These are phyloP conservation scores for Colletotrichum navitas DNA, from an alignment of 2,329 filamentous ascomycete genomes.

Conservation along the genomic window DNA sequence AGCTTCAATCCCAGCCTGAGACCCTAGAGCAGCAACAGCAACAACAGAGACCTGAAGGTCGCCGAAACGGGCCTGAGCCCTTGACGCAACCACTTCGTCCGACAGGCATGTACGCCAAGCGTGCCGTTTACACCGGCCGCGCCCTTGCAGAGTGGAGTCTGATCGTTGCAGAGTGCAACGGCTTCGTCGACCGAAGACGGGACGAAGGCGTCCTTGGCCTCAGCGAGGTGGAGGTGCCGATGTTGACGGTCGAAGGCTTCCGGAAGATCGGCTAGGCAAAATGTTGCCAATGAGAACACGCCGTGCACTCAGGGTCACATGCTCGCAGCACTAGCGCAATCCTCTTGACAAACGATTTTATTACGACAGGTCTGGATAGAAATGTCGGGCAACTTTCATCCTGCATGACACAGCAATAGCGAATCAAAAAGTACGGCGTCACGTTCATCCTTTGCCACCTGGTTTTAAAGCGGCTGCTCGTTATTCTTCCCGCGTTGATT, in stretches of 20 bases:
- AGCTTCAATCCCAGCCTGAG: slow-evolving; percentile 42
- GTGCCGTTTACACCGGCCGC: slow-evolving; percentile 74
- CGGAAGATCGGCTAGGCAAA: slow-evolving; percentile 45
- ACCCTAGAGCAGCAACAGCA: slow-evolving; percentile 19
- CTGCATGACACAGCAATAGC: slow-evolving; percentile 13
- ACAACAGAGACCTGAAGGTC: slow-evolving; percentile 44
- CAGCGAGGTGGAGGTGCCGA: slow-evolving; percentile 72
- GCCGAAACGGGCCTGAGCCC: slow-evolving; percentile 46
- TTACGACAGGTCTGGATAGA: slow-evolving; percentile 9
- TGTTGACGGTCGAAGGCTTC: slow-evolving; percentile 58
- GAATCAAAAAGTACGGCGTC: slow-evolving; percentile 10
- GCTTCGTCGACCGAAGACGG: slow-evolving; percentile 81
- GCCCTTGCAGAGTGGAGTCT: slow-evolving; percentile 84
- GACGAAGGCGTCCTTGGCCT: slow-evolving; percentile 78
- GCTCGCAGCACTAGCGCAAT: not conserved
- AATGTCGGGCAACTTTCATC: not conserved
- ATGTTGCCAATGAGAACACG: not conserved
- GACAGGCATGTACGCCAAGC: slow-evolving; percentile 57
- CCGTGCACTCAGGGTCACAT: not conserved
- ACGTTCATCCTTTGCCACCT: not conserved
- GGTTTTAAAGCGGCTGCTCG: not conserved
- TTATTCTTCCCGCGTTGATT: not conserved
- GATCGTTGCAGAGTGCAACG: slow-evolving; percentile 83
- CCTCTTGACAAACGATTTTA: slow-evolving; percentile 10
- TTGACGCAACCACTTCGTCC: slow-evolving; percentile 61